A percentile compares a stretch with the other conserved stretches of the same genome.
Evolutionary conservation across 441 rosid genomes (phyloP).

Genomic region (Corymbia calophylla): DNA sequence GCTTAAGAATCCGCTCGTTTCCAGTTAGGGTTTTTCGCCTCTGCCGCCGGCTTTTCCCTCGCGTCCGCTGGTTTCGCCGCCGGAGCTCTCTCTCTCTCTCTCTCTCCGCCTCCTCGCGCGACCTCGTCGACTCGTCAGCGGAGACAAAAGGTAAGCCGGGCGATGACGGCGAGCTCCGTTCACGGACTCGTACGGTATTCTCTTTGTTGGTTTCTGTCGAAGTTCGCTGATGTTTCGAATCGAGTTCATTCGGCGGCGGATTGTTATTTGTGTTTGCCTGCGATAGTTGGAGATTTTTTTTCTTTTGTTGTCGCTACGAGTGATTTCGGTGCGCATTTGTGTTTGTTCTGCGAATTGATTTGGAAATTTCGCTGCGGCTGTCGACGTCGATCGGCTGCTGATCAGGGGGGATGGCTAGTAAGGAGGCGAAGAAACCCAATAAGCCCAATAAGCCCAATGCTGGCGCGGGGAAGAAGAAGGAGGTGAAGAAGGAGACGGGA

Average conservation of each 20-base stretch:
- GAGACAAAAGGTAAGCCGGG: not conserved
- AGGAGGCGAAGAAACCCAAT: not conserved
- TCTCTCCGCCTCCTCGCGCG: not conserved
- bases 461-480: conserved; percentile 49
- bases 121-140: not conserved
- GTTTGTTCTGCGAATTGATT: not conserved
- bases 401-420: not conserved
- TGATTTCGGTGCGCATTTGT: not conserved
- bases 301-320: too few species aligned
- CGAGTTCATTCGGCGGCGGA: not conserved
- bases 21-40: not conserved
- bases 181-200: not conserved
- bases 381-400: not conserved
- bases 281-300: too few species aligned
- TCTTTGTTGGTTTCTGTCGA: not conserved
- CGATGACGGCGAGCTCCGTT: not conserved
- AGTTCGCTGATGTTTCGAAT: not conserved
- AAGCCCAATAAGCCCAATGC: not conserved
- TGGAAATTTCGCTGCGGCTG: not conserved
- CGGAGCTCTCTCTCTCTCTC: not conserved
- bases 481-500: conserved; percentile 73
- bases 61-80: not conserved
- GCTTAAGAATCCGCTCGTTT: not conserved
- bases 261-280: too few species aligned
- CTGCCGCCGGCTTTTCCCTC: not conserved